Conservation (phyloP, 371 early-diverging fungal genomes). For the Batrachochytrium dendrobatidis region DNA sequence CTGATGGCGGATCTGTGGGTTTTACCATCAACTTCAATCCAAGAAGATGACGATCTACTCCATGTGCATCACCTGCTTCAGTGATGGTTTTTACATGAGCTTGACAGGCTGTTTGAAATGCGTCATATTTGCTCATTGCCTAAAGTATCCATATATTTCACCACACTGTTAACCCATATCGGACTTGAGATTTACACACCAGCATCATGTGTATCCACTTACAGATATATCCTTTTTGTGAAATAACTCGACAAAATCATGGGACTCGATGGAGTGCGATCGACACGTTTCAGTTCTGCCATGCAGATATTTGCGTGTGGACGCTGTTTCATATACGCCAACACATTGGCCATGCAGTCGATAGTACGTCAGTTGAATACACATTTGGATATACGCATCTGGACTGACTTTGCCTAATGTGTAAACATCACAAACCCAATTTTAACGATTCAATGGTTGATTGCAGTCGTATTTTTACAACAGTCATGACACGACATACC, state of each 20-base stretch:
- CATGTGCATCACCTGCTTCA: constrained; percentile 65
- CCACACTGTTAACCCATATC: neutral
- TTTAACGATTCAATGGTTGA: neutral
- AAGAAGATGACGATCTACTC: constrained; percentile 78
- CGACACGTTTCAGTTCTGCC: constrained; percentile 87
- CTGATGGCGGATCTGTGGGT: constrained; percentile 14
- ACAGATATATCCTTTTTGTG: neutral
- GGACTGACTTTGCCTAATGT: constrained; percentile 53
- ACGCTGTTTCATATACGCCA: constrained; percentile 77
- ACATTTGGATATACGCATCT: constrained; percentile 85
- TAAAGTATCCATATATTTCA: constrained; percentile 7
- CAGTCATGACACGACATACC: constrained; percentile 29
- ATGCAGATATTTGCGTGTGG: constrained; percentile 65
- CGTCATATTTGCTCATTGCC: constrained; percentile 50
- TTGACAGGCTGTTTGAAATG: constrained; percentile 53
- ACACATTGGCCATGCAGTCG: constrained; percentile 55
- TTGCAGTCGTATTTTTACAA: neutral
- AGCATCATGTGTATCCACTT: neutral
- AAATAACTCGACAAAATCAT: constrained; percentile 61
- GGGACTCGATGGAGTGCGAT: constrained; percentile 56
- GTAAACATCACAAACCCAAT: neutral
- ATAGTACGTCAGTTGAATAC: constrained; percentile 73
- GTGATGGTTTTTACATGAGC: constrained; percentile 58
- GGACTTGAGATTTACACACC: neutral
- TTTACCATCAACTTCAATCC: constrained; percentile 56